These are phyloP conservation scores for Linderina pennispora DNA, from an alignment of 192 early-diverging fungal species.

Conservation along the genomic window DNA sequence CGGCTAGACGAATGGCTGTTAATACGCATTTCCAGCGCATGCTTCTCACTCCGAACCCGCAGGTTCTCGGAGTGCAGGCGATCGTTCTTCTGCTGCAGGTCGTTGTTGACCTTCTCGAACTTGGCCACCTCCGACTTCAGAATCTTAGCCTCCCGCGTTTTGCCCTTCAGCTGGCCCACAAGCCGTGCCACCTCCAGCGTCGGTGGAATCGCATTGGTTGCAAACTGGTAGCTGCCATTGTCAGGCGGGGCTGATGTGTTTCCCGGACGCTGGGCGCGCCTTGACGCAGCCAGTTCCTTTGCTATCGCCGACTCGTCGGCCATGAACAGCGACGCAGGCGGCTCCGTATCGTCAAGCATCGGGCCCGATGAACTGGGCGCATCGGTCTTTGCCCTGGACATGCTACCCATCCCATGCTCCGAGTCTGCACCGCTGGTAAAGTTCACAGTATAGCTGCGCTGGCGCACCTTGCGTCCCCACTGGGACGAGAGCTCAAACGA, in stretches of 20 bases:
- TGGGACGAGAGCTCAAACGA: conserved; percentile 35
- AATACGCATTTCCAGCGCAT: conserved; percentile 11
- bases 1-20: conserved; percentile 10
- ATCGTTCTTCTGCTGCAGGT: conserved; percentile 23
- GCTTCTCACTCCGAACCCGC: conserved; percentile 19
- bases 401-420: too few species aligned
- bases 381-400: too few species aligned
- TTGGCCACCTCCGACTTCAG: conserved; percentile 10
- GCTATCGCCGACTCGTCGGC: conserved; percentile 22
- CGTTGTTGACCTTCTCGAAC: conserved; percentile 23
- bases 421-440: background rate
- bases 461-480: conserved; percentile 27
- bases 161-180: conserved; percentile 6
- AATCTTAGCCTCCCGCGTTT: conserved; percentile 5
- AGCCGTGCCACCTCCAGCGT: conserved; percentile 19
- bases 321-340: conserved; percentile 29
- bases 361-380: background rate
- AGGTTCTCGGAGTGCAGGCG: conserved; percentile 18
- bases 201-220: conserved; percentile 1
- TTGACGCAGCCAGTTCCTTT: conserved; percentile 8
- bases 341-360: conserved; percentile 16
- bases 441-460: conserved; percentile 21
- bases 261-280: background rate
- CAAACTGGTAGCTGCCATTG: too few species aligned
- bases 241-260: too few species aligned